Evolutionary conservation across 108 stramenopile species (phyloP).

Genomic region (Discostella stelligeroides): DNA sequence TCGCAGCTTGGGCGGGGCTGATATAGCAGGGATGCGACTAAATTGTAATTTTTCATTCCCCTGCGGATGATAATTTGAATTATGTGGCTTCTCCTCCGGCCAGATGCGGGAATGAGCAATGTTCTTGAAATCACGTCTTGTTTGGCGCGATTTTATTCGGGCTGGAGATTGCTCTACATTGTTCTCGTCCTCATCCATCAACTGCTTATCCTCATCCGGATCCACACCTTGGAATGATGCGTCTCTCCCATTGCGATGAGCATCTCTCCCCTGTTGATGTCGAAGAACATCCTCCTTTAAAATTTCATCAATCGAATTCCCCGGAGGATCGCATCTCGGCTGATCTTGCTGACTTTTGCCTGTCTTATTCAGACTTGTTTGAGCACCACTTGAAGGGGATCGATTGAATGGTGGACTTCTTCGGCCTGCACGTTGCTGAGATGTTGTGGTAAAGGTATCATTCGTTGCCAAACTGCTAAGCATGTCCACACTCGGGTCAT

Average conservation of each 20-base stretch:
- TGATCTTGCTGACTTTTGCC: not conserved
- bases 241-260: not conserved
- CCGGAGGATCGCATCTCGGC: constrained; percentile 23
- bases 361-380: not conserved
- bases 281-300: not conserved
- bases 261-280: constrained; percentile 9
- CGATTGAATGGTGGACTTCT: not conserved
- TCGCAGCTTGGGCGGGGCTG: too few species aligned
- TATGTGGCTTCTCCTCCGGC: not conserved
- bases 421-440: not conserved
- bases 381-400: not conserved
- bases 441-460: constrained; percentile 25
- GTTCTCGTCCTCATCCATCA: not conserved
- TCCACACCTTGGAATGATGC: not conserved
- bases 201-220: not conserved
- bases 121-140: not conserved
- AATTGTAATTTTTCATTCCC: too few species aligned
- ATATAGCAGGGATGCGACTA: too few species aligned
- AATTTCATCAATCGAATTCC: constrained; percentile 23
- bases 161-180: not conserved
- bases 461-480: constrained; percentile 27
- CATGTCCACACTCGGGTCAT: constrained; percentile 34
- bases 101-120: too few species aligned
- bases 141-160: not conserved
- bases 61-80: constrained; percentile 6